Evolutionary conservation across 2,329 filamentous ascomycete genomes (phyloP), one percentile per base, ranked within the genome.

Genomic region (Hirsutella rhossiliensis): DNA sequence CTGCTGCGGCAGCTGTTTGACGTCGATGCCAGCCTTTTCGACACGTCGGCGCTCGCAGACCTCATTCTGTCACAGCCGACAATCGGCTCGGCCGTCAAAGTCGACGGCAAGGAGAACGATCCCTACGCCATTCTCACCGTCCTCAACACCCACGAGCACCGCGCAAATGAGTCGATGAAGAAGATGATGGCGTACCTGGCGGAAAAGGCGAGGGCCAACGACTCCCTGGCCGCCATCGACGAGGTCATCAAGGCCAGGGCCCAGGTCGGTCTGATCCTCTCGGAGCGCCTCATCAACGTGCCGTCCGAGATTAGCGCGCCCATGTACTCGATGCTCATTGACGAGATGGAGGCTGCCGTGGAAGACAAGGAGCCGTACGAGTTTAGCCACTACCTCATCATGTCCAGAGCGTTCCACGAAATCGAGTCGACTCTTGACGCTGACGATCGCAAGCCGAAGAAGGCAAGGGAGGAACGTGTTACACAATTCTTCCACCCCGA

Each of bases 211-310:
- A 57, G 62, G 44, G 59, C 69, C 37, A 78, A 71, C 48, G 61
- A 75, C 5, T 66, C 75, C 2, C 71, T 88, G 32, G 65, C 76
- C 8, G 59, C 66, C 1, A 61, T 88, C 30, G 64, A 72, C 0
- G 60, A 71, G n/a, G 66, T 86, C n/a, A 62, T 87, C 47, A 52
- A 50, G 34, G 52, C 55, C 34, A 64, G 67, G 18, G 68, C 73
- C 45, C 80, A 87, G 44, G 76, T 96, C 45, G 92, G 88, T 4
- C 69, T 98, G 15, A 76, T 98, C 27, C 72, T 98, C n/a, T 86
- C 87, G 3, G 92, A 98, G 64, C 80, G 90, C 19, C 72, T 97
- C 55, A 88, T 98, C 70, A 98, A 98, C 68, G 89, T 96, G 72
- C 92, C 92, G n/a, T 73, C 86, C 15, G 87, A 97, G 64, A 81